These are phyloP conservation scores for Gossypium laxum DNA, from an alignment of 441 rosid species.

Conservation along the genomic window DNA sequence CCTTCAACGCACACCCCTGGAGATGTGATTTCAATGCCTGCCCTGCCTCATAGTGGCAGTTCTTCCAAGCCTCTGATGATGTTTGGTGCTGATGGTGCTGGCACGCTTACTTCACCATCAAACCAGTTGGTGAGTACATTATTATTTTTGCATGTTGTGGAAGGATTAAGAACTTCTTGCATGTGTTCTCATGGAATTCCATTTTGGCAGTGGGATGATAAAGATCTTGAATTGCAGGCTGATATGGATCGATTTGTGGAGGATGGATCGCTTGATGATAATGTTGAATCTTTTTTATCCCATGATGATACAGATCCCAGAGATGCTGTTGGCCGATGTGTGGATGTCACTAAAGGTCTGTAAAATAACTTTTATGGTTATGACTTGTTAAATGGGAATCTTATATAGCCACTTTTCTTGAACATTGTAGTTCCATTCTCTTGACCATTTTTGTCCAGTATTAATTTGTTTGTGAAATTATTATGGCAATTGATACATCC, in stretches of 20 bases:
- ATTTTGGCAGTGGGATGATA: slow-evolving; percentile 47
- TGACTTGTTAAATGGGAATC: background rate
- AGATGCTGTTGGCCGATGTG: slow-evolving; percentile 46
- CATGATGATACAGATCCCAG: slow-evolving; percentile 61
- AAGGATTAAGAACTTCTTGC: slow-evolving; percentile 29
- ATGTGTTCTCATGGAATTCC: slow-evolving; percentile 32
- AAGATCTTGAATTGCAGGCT: slow-evolving; percentile 70
- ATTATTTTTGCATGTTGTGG: slow-evolving; percentile 14
- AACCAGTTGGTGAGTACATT: slow-evolving; percentile 60
- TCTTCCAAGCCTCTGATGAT: slow-evolving; percentile 60
- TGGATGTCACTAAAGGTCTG: slow-evolving; percentile 42
- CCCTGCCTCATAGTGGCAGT: slow-evolving; percentile 57
- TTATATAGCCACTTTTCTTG: background rate
- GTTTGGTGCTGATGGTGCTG: slow-evolving; percentile 59
- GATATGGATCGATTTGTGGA: slow-evolving; percentile 74
- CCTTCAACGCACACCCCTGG: slow-evolving; percentile 86
- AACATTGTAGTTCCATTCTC: background rate
- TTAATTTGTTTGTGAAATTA: background rate
- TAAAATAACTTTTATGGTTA: background rate
- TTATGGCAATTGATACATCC: background rate
- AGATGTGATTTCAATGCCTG: slow-evolving; percentile 71
- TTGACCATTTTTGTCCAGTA: background rate
- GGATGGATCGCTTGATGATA: slow-evolving; percentile 73
- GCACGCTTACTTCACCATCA: slow-evolving; percentile 60
- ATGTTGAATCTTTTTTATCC: slow-evolving; percentile 72